Percentiles rank a stretch among this genome's conserved stretches.
These are phyloP conservation scores for Angophora floribunda DNA, from an alignment of 345 rosid species.

Conservation along the genomic window DNA sequence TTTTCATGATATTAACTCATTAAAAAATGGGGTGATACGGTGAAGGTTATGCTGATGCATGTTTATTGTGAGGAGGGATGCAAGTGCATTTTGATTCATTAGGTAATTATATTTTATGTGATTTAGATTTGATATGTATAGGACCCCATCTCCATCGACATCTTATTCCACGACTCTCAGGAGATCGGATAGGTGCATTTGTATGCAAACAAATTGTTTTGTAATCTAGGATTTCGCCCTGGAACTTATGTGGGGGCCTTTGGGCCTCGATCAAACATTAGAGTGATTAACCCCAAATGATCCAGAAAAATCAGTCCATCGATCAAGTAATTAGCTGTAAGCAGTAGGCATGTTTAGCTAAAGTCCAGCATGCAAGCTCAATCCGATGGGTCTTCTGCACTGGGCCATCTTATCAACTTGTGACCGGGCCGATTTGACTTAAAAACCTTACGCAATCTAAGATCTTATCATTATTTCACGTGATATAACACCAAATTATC, in stretches of 20 bases:
- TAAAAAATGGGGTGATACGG: background rate
- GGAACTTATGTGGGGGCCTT: background rate
- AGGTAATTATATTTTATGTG: background rate
- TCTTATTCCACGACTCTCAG: background rate
- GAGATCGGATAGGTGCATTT: background rate
- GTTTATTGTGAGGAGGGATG: background rate
- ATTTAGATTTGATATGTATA: background rate
- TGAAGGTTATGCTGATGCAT: background rate
- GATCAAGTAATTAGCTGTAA: background rate
- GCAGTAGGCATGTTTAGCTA: background rate
- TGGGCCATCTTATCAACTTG: background rate
- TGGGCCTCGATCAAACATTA: background rate
- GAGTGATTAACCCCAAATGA: background rate
- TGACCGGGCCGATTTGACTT: background rate
- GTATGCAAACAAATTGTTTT: background rate
- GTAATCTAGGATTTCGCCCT: background rate
- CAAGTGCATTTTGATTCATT: background rate
- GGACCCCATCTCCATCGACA: background rate
- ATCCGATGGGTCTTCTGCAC: background rate
- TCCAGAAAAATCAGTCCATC: background rate
- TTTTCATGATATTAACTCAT: background rate
- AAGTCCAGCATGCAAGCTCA: background rate
- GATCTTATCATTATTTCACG: rapidly evolving
- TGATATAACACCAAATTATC: background rate
- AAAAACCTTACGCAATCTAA: background rate